phyloP scores from a whole-genome alignment of 371 early-diverging fungal genomes.

The Saksenaea oblongispora region DNA sequence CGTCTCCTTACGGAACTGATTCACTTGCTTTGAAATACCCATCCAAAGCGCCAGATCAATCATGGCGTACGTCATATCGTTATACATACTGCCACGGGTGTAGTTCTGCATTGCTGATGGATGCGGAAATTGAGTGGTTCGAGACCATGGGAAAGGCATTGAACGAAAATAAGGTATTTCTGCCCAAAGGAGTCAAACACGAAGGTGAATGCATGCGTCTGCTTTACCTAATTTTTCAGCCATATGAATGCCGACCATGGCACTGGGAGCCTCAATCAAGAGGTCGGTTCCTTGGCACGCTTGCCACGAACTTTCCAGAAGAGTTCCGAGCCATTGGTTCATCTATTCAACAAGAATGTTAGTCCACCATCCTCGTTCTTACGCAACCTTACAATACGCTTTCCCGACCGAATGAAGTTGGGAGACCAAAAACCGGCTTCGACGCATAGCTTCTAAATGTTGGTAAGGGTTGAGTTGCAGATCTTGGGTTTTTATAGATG shows the following conservation, averaged over 20 bases:
- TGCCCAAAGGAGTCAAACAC: constrained; percentile 12
- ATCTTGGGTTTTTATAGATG: not conserved
- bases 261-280: constrained; percentile 76
- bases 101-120: constrained; percentile 71
- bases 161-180: constrained; percentile 72
- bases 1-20: constrained; percentile 63
- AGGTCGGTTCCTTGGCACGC: constrained; percentile 78
- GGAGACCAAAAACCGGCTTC: constrained; percentile 79
- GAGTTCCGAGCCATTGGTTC: constrained; percentile 75
- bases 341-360: constrained; percentile 39
- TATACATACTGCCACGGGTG: constrained; percentile 69
- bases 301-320: constrained; percentile 68
- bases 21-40: constrained; percentile 62
- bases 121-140: constrained; percentile 77
- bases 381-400: constrained; percentile 38
- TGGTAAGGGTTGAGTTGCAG: not conserved
- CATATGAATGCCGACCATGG: constrained; percentile 81
- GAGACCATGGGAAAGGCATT: constrained; percentile 82
- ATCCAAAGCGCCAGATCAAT: constrained; percentile 79
- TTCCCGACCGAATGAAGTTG: constrained; percentile 67
- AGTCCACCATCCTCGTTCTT: not conserved
- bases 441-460: constrained; percentile 69
- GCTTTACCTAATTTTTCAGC: constrained; percentile 71
- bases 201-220: no score
- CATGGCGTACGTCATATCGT: constrained; percentile 77